A percentile compares a stretch with the other conserved stretches of the same genome.
Conservation (phyloP, 2,329 filamentous ascomycete genomes). For the Neoascochyta sp. region DNA sequence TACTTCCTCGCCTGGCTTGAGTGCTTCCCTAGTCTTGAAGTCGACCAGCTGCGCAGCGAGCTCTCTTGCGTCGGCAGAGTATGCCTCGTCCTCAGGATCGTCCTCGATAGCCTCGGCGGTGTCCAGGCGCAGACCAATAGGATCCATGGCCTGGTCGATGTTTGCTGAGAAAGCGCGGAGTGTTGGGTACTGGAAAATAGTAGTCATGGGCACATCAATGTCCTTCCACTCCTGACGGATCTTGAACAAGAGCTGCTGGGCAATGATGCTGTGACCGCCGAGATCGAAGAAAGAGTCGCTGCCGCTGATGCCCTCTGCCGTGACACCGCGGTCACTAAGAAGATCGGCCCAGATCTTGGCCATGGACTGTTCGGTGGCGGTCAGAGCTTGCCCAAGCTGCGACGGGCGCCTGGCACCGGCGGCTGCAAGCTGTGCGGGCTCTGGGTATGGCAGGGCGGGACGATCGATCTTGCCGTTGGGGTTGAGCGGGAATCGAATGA, state of each 20-base stretch:
- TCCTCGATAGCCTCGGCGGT: constrained; percentile 39
- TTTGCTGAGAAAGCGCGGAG: constrained; percentile 54
- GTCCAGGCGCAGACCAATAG: constrained; percentile 46
- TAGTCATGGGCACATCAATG: constrained; percentile 65
- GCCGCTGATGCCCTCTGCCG: constrained; percentile 62
- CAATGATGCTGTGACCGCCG: constrained; percentile 76
- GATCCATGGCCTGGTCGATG: constrained; percentile 51
- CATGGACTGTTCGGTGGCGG: constrained; percentile 61
- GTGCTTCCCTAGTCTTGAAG: constrained; percentile 41
- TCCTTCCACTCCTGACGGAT: constrained; percentile 60
- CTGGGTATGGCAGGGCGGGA: constrained; percentile 75
- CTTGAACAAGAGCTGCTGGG: constrained; percentile 74
- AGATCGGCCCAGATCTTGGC: constrained; percentile 72
- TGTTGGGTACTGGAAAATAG: constrained; percentile 66
- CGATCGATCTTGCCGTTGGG: constrained; percentile 68
- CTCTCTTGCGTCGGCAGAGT: constrained; percentile 52
- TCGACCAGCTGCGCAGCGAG: constrained; percentile 47
- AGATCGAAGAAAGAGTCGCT: constrained; percentile 71
- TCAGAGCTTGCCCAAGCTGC: constrained; percentile 46
- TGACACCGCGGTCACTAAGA: constrained; percentile 57
- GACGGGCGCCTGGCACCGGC: constrained; percentile 49
- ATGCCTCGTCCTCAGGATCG: constrained; percentile 51
- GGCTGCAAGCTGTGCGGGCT: constrained; percentile 62
- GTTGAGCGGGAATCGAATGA: constrained; percentile 69
- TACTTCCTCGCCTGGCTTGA: constrained; percentile 38